Conservation (phyloP, 192 early-diverging fungal genomes). For the Mortierella hygrophila region DNA sequence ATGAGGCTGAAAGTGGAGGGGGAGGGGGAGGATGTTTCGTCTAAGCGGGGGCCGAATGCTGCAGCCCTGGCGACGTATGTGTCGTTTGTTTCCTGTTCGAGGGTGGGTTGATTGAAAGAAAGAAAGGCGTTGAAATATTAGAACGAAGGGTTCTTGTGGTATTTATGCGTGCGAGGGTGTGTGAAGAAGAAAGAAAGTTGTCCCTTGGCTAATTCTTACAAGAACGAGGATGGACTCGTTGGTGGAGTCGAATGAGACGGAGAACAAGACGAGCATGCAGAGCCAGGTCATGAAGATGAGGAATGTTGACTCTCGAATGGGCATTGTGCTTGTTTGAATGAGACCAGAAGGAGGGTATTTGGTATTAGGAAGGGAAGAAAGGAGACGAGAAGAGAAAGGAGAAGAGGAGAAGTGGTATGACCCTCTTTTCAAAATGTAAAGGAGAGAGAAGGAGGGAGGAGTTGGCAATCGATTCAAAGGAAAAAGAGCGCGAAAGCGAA, state of each 20-base stretch:
- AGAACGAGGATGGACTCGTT: slow-evolving; percentile 45
- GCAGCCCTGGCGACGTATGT: slow-evolving; percentile 75
- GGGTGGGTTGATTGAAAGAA: background rate
- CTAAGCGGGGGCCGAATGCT: slow-evolving; percentile 82
- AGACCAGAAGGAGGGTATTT: background rate
- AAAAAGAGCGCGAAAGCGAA: too few species aligned
- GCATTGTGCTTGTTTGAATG: slow-evolving; percentile 18
- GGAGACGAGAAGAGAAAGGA: background rate
- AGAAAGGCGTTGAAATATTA: background rate
- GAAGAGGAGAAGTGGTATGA: background rate
- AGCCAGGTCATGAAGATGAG: slow-evolving; percentile 50
- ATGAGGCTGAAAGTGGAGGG: slow-evolving; percentile 68
- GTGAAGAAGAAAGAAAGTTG: background rate
- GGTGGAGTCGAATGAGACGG: slow-evolving; percentile 38
- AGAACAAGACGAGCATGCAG: slow-evolving; percentile 41
- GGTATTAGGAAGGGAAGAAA: background rate
- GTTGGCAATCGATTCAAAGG: too few species aligned
- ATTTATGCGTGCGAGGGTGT: background rate
- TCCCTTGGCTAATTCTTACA: background rate
- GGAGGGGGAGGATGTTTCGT: slow-evolving; percentile 70
- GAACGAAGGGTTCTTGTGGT: background rate
- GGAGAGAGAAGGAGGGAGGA: too few species aligned
- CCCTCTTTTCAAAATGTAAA: background rate
- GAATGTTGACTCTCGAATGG: slow-evolving; percentile 35
- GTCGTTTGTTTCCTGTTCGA: slow-evolving; percentile 64